Conservation (phyloP, 1,284 basidiomycete genomes). For the Ceratobasidium sp. region DNA sequence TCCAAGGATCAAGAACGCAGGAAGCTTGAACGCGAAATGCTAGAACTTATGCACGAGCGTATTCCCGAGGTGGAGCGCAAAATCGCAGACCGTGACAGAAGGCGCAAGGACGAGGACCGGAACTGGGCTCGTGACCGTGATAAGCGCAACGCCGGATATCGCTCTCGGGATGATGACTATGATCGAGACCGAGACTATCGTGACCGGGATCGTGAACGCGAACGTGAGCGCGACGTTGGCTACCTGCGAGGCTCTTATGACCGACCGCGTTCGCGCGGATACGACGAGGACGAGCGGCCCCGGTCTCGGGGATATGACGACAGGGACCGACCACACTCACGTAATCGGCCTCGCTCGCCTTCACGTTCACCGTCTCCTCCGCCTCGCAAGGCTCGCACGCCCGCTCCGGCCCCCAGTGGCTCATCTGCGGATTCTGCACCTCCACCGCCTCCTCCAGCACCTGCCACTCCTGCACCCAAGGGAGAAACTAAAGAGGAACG, state of each 20-base stretch:
- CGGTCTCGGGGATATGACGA: constrained; percentile 54
- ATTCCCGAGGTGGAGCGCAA: constrained; percentile 90
- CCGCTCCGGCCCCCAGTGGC: constrained; percentile 48
- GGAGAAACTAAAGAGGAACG: constrained; percentile 89
- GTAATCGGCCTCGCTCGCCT: constrained; percentile 17
- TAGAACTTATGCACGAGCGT: constrained; percentile 88
- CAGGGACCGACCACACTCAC: constrained; percentile 56
- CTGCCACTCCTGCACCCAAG: constrained; percentile 63
- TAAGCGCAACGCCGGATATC: constrained; percentile 64
- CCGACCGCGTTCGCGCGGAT: constrained; percentile 50
- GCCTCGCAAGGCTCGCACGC: constrained; percentile 45
- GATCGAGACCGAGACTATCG: constrained; percentile 32
- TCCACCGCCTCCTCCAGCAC: constrained; percentile 58
- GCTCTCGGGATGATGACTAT: constrained; percentile 40
- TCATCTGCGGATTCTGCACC: constrained; percentile 51
- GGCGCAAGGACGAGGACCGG: constrained; percentile 77
- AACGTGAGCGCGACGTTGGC: constrained; percentile 51
- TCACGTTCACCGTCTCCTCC: constrained; percentile 48
- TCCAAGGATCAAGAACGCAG: constrained; percentile 88
- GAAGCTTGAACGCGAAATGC: constrained; percentile 86
- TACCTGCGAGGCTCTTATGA: constrained; percentile 39
- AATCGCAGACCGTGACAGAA: constrained; percentile 80
- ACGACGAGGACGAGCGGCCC: constrained; percentile 47
- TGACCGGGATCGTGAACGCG: constrained; percentile 44
- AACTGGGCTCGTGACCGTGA: constrained; percentile 85